phyloP scores from a whole-genome alignment of 2,329 filamentous ascomycete species.

The Sarocladium oryzae region DNA sequence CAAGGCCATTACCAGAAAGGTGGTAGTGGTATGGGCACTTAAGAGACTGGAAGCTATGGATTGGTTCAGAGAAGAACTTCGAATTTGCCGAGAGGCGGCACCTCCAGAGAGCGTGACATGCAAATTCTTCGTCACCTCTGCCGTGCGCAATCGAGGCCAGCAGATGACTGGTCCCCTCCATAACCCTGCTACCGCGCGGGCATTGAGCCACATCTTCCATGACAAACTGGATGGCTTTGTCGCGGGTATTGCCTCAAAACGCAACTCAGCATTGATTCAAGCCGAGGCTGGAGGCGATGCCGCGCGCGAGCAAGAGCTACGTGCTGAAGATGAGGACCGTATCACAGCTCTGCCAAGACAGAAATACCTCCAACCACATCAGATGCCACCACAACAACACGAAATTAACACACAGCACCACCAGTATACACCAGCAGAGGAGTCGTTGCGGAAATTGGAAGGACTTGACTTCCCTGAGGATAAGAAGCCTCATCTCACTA shows the following conservation, averaged over 20 bases:
- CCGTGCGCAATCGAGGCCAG: slow-evolving; percentile 33
- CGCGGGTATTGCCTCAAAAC: slow-evolving; percentile 77
- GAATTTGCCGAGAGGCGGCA: slow-evolving; percentile 84
- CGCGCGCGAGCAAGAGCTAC: slow-evolving; percentile 72
- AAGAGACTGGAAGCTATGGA: slow-evolving; percentile 91
- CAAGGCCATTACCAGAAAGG: slow-evolving; percentile 84
- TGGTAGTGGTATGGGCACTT: slow-evolving; percentile 90
- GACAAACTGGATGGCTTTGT: slow-evolving; percentile 85
- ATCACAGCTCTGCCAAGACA: slow-evolving; percentile 73
- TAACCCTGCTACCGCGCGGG: slow-evolving; percentile 30
- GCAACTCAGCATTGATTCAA: slow-evolving; percentile 76
- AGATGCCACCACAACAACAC: slow-evolving; percentile 17
- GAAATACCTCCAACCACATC: slow-evolving; percentile 54
- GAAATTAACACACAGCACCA: neutral
- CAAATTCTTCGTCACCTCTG: slow-evolving; percentile 88
- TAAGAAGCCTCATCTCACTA: slow-evolving; percentile 21
- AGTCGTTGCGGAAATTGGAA: slow-evolving; percentile 43
- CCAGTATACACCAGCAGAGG: slow-evolving; percentile 28
- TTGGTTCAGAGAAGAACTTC: slow-evolving; percentile 93
- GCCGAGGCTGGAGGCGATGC: slow-evolving; percentile 74
- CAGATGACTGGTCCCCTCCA: slow-evolving; percentile 40
- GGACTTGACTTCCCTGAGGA: slow-evolving; percentile 41
- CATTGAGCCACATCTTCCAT: slow-evolving; percentile 70
- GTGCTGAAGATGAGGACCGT: slow-evolving; percentile 75
- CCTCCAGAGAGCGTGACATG: slow-evolving; percentile 85